Evolutionary conservation across 495 filamentous ascomycete species (phyloP), one percentile per base, ranked within the genome.

Genomic region (Penicillium silybi): DNA sequence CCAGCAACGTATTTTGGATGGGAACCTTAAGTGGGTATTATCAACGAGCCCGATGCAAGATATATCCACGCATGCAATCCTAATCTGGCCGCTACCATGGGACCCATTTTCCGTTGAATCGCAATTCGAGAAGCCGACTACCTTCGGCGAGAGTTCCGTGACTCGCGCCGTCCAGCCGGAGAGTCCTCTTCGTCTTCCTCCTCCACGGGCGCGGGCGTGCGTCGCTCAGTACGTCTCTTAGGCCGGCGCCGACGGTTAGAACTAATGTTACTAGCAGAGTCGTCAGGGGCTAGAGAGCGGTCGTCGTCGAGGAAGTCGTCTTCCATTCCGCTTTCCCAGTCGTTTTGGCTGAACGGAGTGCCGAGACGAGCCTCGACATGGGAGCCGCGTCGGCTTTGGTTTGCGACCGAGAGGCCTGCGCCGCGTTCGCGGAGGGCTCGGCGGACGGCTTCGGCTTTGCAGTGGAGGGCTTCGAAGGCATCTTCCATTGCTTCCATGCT

Each of bases 401-500:
- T 80, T 34, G 85, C 86, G 70, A 92, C 82, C 4, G 86, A 80
- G 6, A 97, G 73, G 1, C 88, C 91, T 11, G 89, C 87, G 19
- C 84, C 81, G 17, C 92, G 85, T 58, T 91, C 85, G 5, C 90
- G 84, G 2, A 97, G 79, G 2, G 85, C 80, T 13, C 80, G 82
- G 0, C 95, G 87, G 16, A 98, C 88, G 0, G 75, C 64, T 60
- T 97, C 90, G 15, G 95, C 91, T 60, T 85, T 87, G 58, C 78
- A 76, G 61, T 98, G 95, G 26, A 98, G 81, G 40, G 83, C 87
- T 71, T 97, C 95, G 56, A 98, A 96, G 3, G 93, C 91, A 64
- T 96, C 88, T 69, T 97, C 95, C 27, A 98, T 81, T 13, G 86
- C 83, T 68, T 97, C 93, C 87, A 98, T 96, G 39, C 90, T 86